Conservation (phyloP, 2,329 filamentous ascomycete genomes). For the Metarhizium anisopliae region DNA sequence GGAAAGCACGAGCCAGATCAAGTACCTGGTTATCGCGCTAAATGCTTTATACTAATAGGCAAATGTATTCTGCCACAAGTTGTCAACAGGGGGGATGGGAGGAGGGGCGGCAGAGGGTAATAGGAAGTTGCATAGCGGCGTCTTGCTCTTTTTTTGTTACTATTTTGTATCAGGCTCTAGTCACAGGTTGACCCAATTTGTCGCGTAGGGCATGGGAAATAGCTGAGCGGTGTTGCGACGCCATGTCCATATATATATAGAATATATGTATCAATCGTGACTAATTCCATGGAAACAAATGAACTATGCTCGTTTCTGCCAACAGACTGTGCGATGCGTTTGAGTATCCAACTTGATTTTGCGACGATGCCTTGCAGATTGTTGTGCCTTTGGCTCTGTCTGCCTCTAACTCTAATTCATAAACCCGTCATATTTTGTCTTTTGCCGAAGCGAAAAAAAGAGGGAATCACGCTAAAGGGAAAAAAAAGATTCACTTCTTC, state of each 20-base stretch:
- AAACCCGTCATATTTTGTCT: not conserved
- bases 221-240: not conserved
- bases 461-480: too few relatives aligned
- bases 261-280: not conserved
- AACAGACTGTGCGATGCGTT: not conserved
- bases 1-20: too few relatives aligned
- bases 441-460: too few relatives aligned
- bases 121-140: not conserved
- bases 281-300: not conserved
- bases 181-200: not conserved
- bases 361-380: not conserved
- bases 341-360: not conserved
- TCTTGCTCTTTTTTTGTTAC: not conserved
- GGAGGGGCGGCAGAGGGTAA: too few relatives aligned
- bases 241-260: not conserved
- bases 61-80: too few relatives aligned
- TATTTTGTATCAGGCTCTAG: not conserved
- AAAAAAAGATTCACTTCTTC: not conserved
- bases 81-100: too few relatives aligned
- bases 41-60: too few relatives aligned
- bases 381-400: not conserved
- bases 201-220: not conserved
- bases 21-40: too few relatives aligned
- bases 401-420: constrained; percentile 1
- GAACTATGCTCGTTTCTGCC: not conserved